Conservation (phyloP, 768 basidiomycete genomes). For the Mycena metata region DNA sequence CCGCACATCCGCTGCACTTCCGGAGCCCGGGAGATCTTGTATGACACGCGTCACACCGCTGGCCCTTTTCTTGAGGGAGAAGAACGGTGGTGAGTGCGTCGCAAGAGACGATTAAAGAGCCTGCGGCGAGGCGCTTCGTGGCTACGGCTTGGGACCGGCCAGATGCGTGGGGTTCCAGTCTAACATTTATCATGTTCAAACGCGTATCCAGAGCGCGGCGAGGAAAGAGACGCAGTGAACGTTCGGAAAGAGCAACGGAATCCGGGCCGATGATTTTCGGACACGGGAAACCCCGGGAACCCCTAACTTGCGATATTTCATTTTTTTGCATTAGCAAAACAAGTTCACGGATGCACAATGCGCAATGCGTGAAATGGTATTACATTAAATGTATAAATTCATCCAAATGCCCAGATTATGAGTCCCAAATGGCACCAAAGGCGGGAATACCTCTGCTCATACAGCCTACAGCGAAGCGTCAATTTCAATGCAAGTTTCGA, state of each 20-base stretch:
- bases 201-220: too few relatives aligned
- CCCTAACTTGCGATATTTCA: too few relatives aligned
- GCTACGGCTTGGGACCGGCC: slow-evolving; percentile 65
- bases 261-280: too few relatives aligned
- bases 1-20: slow-evolving; percentile 75
- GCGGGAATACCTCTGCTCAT: slow-evolving; percentile 72
- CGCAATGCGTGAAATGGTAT: too few relatives aligned
- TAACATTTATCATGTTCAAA: slow-evolving; percentile 2
- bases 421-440: slow-evolving; percentile 75
- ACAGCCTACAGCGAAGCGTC: slow-evolving; percentile 31
- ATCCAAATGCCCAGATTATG: slow-evolving; percentile 42
- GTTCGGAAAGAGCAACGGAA: too few relatives aligned
- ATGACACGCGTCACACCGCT: slow-evolving; percentile 78
- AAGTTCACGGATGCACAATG: too few relatives aligned
- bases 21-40: slow-evolving; percentile 55
- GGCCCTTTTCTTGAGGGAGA: slow-evolving; percentile 69
- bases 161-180: slow-evolving; percentile 62
- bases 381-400: too few relatives aligned
- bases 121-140: slow-evolving; percentile 52
- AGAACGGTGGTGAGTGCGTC: slow-evolving; percentile 63
- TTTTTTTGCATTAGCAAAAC: too few relatives aligned
- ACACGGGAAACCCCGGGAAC: too few relatives aligned
- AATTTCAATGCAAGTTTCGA: neutral
- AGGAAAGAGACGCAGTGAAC: too few relatives aligned
- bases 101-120: slow-evolving; percentile 63